Evolutionary conservation across 768 basidiomycete species (phyloP), one percentile per base, ranked within the genome.

Genomic region (Leccinum truebloodii): DNA sequence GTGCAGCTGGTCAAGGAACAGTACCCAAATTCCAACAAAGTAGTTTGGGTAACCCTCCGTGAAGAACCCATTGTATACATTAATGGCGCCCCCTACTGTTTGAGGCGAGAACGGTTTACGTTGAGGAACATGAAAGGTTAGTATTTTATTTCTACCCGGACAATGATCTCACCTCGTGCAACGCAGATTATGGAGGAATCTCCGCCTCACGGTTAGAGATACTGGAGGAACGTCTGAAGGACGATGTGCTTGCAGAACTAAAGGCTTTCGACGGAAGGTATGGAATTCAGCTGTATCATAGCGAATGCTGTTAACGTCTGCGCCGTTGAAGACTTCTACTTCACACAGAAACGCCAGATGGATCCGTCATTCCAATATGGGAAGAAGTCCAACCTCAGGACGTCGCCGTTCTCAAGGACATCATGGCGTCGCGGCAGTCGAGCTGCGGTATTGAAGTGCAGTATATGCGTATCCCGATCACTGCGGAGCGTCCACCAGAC

Each of bases 61-160:
- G 95, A 97, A 69, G 92, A 94, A 68, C 94, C 94, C 1, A 83
- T 95, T 46, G 88, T 94, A 0, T 95, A 95, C 73, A 85, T 98
- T 67, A 96, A 98, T 68, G 95, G 95, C 32, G 84, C 87, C 18
- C 93, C 95, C 0, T 98, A 94, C 73, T 98, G 95, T 65, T 74
- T 92, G 71, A 82, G 96, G 61, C 79, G 94, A 59, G 93, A 96
- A 69, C 83, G 86, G 3, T 92, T 90, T 66, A 90, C 92, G 13
- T 75, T 99, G 32, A 81, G 97, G 49, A 98, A 99, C 69, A 94
- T 98, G 88, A 97, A 95, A 81, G 91, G 87, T 90, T 26, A 55
- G 60, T 66, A 24, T 48, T 34, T 30, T 37, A 0, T 46, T 18
- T 28, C 54, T 28, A 52, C 60, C 52, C 41, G 24, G 28, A 41